These are phyloP conservation scores for Styphnolobium japonicum DNA, from an alignment of 306 rosid genomes.

Conservation along the genomic window DNA sequence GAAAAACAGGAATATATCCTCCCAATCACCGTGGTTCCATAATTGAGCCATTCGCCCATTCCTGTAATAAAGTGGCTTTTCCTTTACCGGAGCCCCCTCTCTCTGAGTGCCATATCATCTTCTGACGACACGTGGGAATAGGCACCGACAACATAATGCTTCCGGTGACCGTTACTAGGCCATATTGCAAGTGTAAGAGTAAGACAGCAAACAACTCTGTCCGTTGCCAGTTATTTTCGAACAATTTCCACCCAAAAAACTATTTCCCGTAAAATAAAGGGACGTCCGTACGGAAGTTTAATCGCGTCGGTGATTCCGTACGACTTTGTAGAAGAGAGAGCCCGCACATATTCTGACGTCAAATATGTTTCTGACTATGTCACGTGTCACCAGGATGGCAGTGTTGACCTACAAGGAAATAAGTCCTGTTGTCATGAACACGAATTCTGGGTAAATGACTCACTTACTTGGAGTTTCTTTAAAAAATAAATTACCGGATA, in stretches of 20 bases:
- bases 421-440: too few relatives aligned
- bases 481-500: too few relatives aligned
- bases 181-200: background rate
- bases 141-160: constrained; percentile 50
- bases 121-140: constrained; percentile 29
- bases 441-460: too few relatives aligned
- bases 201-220: constrained; percentile 56
- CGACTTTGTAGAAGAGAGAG: background rate
- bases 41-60: background rate
- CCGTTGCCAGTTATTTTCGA: constrained; percentile 60
- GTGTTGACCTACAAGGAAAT: too few relatives aligned
- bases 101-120: constrained; percentile 4
- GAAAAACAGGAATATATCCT: constrained; percentile 49
- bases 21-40: constrained; percentile 36
- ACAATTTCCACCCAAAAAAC: constrained; percentile 17
- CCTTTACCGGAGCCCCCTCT: constrained; percentile 20
- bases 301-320: constrained; percentile 14
- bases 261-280: background rate
- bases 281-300: constrained; percentile 36
- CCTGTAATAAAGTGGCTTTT: background rate
- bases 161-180: constrained; percentile 45
- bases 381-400: too few relatives aligned
- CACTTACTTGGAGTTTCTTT: too few relatives aligned
- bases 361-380: too few relatives aligned
- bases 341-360: too few relatives aligned